Evolutionary conservation across 2,329 filamentous ascomycete species (phyloP), one percentile per base, ranked within the genome.

Genomic region (Botrytis aclada): DNA sequence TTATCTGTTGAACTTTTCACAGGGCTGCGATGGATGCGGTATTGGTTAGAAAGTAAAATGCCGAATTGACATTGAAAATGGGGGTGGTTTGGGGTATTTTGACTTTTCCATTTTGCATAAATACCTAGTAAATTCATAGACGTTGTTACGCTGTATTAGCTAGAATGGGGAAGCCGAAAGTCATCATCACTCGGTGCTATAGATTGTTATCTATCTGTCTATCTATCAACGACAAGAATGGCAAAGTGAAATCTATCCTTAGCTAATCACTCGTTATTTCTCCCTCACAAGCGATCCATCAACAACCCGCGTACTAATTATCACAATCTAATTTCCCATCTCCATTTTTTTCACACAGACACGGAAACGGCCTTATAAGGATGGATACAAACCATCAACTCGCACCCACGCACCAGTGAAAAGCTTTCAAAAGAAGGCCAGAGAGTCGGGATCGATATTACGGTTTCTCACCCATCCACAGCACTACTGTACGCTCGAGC

Each of bases 401-500:
- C 62, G n/a, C 58, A 39, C 58, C 39, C 18, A 43, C 41, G 39
- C 39, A 64, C 41, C 62, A 34, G n/a, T 64, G 43, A 64, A 32
- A 45, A 29, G 16, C 41, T 43, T 22, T 34, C 37, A 64, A 45
- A 32, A 45, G 39, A 64, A 25, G 43, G 39, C 41, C 62, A 45
- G 41, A 41, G 62, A 45, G 29, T 64, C n/a, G 62, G 41, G 29
- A 64, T n/a, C 20, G 62, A 64, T 10, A 32, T 41, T 34, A 32
- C 12, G 32, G 58, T 39, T 16, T 39, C 58, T 56, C 22, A 6
- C 25, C 34, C 34, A 61, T 34, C 41, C 61, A 64, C n/a, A 32
- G 61, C 61, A 64, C 61, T 64, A 64, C 62, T 64, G 41, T 64
- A 64, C 39, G 62, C 62, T 64, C 62, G 62, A 64, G 62, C 41